These are phyloP conservation scores for Barnettozyma hawaiiensis DNA, from an alignment of 1,139 yeast genomes.

Conservation along the genomic window DNA sequence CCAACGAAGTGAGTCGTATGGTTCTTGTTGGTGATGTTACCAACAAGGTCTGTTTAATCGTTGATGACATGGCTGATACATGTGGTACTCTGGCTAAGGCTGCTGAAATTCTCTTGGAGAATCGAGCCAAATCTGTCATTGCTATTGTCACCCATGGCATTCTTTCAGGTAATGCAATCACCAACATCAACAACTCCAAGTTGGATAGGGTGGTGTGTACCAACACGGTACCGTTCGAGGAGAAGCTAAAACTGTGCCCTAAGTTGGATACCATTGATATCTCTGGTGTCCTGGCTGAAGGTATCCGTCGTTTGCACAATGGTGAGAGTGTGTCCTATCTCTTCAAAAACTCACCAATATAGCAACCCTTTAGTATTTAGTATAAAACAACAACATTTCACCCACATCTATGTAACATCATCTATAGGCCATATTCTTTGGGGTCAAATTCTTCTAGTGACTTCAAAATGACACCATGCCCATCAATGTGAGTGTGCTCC, in stretches of 20 bases:
- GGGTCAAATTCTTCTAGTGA: slow-evolving; percentile 52
- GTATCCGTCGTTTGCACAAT: slow-evolving; percentile 91
- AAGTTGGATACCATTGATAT: slow-evolving; percentile 80
- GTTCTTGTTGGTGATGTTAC: slow-evolving; percentile 94
- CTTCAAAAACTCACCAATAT: slow-evolving; percentile 67
- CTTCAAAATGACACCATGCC: slow-evolving; percentile 50
- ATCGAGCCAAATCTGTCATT: slow-evolving; percentile 78
- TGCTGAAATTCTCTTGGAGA: slow-evolving; percentile 78
- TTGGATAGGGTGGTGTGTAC: slow-evolving; percentile 85
- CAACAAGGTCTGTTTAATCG: slow-evolving; percentile 80
- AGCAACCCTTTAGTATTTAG: slow-evolving; percentile 11
- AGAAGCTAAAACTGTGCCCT: slow-evolving; percentile 62
- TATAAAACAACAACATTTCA: not conserved
- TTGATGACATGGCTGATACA: slow-evolving; percentile 98
- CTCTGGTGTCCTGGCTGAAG: slow-evolving; percentile 89
- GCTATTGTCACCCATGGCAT: slow-evolving; percentile 97
- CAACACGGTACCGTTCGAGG: slow-evolving; percentile 88
- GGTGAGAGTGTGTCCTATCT: slow-evolving; percentile 94
- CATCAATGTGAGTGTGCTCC: slow-evolving; percentile 41
- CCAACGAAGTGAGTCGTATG: slow-evolving; percentile 92
- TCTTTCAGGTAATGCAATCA: slow-evolving; percentile 80
- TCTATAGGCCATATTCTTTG: slow-evolving; percentile 38
- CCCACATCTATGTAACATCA: not conserved
- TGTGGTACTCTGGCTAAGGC: slow-evolving; percentile 97
- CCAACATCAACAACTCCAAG: slow-evolving; percentile 72